phyloP scores from a whole-genome alignment of 352 stramenopile genomes.

The Pythium phragmitis region DNA sequence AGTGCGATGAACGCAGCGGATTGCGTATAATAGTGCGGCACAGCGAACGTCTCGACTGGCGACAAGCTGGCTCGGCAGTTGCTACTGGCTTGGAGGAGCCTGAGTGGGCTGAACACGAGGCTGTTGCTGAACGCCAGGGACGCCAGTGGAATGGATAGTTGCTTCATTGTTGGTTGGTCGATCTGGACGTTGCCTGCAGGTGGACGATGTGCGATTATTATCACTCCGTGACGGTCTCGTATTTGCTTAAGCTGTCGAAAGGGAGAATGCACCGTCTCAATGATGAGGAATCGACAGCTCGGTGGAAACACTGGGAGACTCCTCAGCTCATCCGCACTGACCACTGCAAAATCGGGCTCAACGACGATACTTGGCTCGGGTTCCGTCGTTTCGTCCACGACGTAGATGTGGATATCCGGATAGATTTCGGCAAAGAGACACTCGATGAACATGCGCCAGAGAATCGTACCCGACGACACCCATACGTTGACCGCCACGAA shows the following conservation, averaged over 20 bases:
- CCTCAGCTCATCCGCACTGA: background rate
- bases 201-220: background rate
- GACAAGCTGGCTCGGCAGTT: background rate
- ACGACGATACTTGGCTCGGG: background rate
- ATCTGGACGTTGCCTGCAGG: background rate
- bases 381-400: background rate
- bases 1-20: background rate
- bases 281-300: background rate
- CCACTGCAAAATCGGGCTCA: background rate
- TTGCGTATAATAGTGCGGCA: background rate
- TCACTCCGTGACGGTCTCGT: background rate
- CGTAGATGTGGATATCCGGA: conserved; percentile 1
- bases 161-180: background rate
- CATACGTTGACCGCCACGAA: background rate
- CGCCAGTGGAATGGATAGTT: conserved; percentile 2
- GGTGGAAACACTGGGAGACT: background rate
- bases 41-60: background rate
- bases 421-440: conserved; percentile 4
- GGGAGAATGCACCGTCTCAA: background rate
- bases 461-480: background rate
- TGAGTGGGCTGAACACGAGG: background rate
- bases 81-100: background rate
- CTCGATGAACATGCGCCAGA: background rate
- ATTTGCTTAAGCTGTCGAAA: background rate
- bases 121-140: background rate